A percentile compares a stretch with the other conserved stretches of the same genome.
Evolutionary conservation across 768 basidiomycete genomes (phyloP).

Genomic region (Mycena floridula): DNA sequence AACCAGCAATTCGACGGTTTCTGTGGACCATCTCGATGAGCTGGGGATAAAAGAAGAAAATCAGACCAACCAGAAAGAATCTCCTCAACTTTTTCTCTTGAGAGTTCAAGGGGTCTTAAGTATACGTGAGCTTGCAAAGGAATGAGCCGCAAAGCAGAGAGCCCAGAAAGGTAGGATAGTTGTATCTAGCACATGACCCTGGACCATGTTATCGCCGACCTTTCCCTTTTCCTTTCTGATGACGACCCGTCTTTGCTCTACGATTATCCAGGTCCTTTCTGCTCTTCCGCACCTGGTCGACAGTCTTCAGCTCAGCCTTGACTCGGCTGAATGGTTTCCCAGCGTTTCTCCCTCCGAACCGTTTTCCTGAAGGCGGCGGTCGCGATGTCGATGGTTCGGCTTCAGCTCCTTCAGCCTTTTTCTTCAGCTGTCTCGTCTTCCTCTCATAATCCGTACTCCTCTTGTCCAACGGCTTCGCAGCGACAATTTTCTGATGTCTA

Average conservation of each 20-base stretch:
- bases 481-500: constrained; percentile 60
- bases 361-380: constrained; percentile 17
- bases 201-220: constrained; percentile 30
- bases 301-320: constrained; percentile 80
- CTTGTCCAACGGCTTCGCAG: constrained; percentile 76
- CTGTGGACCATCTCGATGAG: no score
- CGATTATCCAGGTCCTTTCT: constrained; percentile 60
- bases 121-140: no score
- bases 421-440: constrained; percentile 57
- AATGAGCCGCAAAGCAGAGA: no score
- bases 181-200: no score
- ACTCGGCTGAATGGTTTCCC: constrained; percentile 59
- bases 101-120: no score
- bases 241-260: constrained; percentile 76
- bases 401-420: constrained; percentile 37
- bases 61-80: no score
- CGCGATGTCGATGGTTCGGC: constrained; percentile 13
- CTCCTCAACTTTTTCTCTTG: no score
- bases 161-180: background rate
- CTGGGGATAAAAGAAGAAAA: no score
- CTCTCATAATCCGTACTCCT: constrained; percentile 67
- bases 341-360: constrained; percentile 42
- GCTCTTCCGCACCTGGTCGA: constrained; percentile 79
- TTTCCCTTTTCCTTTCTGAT: no score
- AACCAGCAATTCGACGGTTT: no score